Base-by-base conservation (phyloP, 768 basidiomycete genomes). In the Paxillus involutus region DNA sequence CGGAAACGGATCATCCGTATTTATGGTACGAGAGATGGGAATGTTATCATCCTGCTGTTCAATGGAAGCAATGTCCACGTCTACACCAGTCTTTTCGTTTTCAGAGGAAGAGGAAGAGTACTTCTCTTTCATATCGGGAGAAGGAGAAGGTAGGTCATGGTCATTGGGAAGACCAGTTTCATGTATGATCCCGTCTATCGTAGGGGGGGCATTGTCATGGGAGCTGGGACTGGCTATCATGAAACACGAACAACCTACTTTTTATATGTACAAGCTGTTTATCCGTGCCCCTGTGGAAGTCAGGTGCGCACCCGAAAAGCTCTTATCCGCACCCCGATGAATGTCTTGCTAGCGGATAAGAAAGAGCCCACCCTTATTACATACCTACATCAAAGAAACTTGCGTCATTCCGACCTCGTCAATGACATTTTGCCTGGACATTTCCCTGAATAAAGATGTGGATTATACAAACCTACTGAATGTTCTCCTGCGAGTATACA, bases 1-100 rank as follows among this genome's bases (percentile, higher is more conserved):
- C 39, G 82, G 83, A 71, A 86, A 85, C 4, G 82, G 83, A 44
- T 71, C 58, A 35, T 63, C 63, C 49, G 60, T 62, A 51, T 58
- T 66, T 46, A 69, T 49, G 52, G 59, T 51, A 26, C 32, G 44
- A 16, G 56, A 37, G 16, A 26, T 47, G 16, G 33, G 24, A 36
- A 16, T n/a, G 26, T 11, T 12, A 19, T 46, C 44, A 21, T 51
- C 60, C 19, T 51, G 60, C 17, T 49, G 36, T 49, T 51, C 49
- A 16, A 50, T 24, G 14, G 55, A 59, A 30, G 35, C n/a, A 14
- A 52, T 32, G 30, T 59, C 55, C 16, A 19, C 44, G 11, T 10
- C 17, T 14, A 26, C 7, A 36, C 26, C 29, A 3, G 24, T n/a
- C 29, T 50, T 61, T 26, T 51, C 55, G 13, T 61, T 57, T 19